phyloP scores from a whole-genome alignment of 345 rosid genomes.

The Citrus inodora region DNA sequence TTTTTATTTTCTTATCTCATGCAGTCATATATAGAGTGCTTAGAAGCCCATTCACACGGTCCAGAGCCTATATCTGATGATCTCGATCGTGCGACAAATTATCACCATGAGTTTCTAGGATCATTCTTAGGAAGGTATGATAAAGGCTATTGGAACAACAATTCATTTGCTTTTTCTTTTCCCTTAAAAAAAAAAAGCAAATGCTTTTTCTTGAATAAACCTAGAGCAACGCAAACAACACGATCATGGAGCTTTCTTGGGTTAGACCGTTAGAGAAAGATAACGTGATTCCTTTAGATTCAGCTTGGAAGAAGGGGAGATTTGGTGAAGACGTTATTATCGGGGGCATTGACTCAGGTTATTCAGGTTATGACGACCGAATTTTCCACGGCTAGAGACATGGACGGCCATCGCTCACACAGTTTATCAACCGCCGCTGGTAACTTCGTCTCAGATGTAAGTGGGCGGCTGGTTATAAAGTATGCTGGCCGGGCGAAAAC shows the following conservation, averaged over 20 bases:
- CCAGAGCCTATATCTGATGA: too few species aligned
- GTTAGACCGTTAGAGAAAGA: slow-evolving; percentile 23
- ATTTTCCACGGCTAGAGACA: neutral
- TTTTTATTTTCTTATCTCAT: too few species aligned
- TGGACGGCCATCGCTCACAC: neutral
- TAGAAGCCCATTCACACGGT: too few species aligned
- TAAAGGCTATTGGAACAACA: too few species aligned
- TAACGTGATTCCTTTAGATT: slow-evolving; percentile 29
- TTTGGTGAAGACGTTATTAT: slow-evolving; percentile 56
- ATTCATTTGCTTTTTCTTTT: too few species aligned
- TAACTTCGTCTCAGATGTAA: neutral
- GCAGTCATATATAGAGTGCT: too few species aligned
- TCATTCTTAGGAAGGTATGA: too few species aligned
- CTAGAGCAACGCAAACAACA: slow-evolving; percentile 50
- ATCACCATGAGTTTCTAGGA: too few species aligned
- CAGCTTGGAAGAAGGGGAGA: slow-evolving; percentile 45
- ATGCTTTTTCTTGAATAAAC: slow-evolving; percentile 46
- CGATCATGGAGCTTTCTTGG: slow-evolving; percentile 64
- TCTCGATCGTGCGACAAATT: too few species aligned
- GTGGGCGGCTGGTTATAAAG: slow-evolving; percentile 34
- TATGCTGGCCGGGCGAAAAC: slow-evolving; percentile 33
- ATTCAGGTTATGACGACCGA: neutral
- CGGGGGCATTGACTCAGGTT: slow-evolving; percentile 58
- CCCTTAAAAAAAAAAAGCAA: neutral
- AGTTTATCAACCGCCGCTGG: too few species aligned